These are phyloP conservation scores for Thalassiosira ordinaria DNA, from an alignment of 352 stramenopile genomes.

Conservation along the genomic window DNA sequence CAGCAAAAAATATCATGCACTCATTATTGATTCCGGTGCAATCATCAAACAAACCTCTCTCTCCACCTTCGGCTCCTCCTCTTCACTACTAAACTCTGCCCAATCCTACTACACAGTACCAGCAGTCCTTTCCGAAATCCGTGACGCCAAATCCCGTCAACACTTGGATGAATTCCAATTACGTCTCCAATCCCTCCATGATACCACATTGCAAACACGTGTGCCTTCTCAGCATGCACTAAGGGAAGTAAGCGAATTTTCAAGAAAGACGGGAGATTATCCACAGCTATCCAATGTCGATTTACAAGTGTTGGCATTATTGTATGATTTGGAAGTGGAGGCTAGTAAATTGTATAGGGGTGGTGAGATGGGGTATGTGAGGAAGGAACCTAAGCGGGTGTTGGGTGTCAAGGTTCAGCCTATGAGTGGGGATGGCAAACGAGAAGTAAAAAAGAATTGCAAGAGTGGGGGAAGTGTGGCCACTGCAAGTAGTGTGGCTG, in stretches of 20 bases:
- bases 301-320: conserved; percentile 80
- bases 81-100: conserved; percentile 52
- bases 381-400: conserved; percentile 67
- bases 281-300: conserved; percentile 67
- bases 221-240: conserved; percentile 76
- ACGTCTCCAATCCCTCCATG: conserved; percentile 54
- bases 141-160: conserved; percentile 82
- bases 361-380: conserved; percentile 56
- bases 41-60: conserved; percentile 78
- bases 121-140: conserved; percentile 84
- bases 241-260: conserved; percentile 70
- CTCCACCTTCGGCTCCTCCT: conserved; percentile 6
- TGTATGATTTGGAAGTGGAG: conserved; percentile 78
- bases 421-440: conserved; percentile 48
- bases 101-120: conserved; percentile 71
- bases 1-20: conserved; percentile 70
- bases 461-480: conserved; percentile 1
- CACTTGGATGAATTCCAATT: conserved; percentile 71
- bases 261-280: conserved; percentile 83
- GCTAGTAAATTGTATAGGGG: conserved; percentile 33
- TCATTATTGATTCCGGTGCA: conserved; percentile 81
- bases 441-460: conserved; percentile 12
- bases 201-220: conserved; percentile 77
- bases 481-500: neutral
- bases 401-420: conserved; percentile 64